Base-by-base conservation (phyloP, 805 yeast species). In the Wickerhamiella sergipiensis region DNA sequence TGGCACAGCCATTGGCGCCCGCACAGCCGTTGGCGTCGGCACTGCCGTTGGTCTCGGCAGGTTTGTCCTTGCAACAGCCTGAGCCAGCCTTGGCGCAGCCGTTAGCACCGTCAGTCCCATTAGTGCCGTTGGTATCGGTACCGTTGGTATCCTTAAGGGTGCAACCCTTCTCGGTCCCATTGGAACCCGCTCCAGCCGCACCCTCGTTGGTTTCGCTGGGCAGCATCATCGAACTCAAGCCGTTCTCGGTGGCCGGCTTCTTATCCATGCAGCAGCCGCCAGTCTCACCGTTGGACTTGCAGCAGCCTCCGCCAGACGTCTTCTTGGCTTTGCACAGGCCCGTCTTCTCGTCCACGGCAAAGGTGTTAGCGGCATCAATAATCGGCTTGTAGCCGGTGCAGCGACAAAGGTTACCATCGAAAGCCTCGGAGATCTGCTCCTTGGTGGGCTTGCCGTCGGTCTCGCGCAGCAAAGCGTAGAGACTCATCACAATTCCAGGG, bases 321-420 rank as follows among this genome's bases (percentile, higher is more conserved):
- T 19, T 46, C 23, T 45, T 36, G 29, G 17, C 40, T 17, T 36
- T 36, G 40, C 40, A 33, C 13, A 6, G 46, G 24, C 18, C 53
- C 36, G 31, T 43, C 47, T 15, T 45, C 31, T 36, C 40, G 40
- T 36, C 40, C 6, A 36, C 19, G 6, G 52, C 69, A 60, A 72
- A 73, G 6, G 74, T 69, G 50, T 67, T 61, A 3, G 73, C 73
- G 6, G 77, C 77, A 54, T 72, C 75, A 15, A 72, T 65, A 43
- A 73, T 73, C 2, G 77, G 76, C 64, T 71, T 72, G 58, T 73
- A 73, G 7, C 77, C 77, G 7, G 77, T 73, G 59, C 77, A 73
- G 39, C 77, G 59, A 57, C 77, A 73, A 45, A 73, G 59, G 48
- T 73, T 73, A 6, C 77, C 76, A 53, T 73, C 77, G 43, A 73